Evolutionary conservation across 768 basidiomycete species (phyloP).

Genomic region (Tulasnella sp.): DNA sequence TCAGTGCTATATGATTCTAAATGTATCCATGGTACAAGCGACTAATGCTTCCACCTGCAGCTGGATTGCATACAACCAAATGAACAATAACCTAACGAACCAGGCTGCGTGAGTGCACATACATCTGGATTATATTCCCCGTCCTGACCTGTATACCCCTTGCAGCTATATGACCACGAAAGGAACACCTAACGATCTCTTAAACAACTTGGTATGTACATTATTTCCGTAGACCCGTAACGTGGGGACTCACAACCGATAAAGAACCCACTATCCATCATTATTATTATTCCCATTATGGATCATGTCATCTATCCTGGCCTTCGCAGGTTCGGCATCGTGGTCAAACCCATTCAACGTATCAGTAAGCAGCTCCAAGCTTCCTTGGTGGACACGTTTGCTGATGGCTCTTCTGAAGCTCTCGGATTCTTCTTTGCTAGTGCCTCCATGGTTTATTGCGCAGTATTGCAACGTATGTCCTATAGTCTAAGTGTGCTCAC

Average conservation of each 20-base stretch:
- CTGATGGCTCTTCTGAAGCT: too few relatives aligned
- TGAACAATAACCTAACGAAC: constrained; percentile 23
- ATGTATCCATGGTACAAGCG: too few relatives aligned
- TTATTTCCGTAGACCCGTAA: too few relatives aligned
- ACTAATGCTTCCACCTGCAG: too few relatives aligned
- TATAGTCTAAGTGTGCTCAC: neutral
- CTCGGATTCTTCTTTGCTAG: constrained; percentile 22
- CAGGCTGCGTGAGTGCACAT: constrained; percentile 22
- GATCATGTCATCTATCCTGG: constrained; percentile 24
- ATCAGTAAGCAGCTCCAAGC: too few relatives aligned
- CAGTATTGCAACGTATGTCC: constrained; percentile 11
- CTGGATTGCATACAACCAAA: constrained; percentile 15
- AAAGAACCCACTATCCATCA: neutral
- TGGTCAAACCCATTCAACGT: constrained; percentile 31
- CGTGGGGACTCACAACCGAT: too few relatives aligned
- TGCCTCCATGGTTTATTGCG: constrained; percentile 22
- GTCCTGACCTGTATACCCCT: neutral
- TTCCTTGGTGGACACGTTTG: too few relatives aligned
- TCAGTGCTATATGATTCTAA: too few relatives aligned
- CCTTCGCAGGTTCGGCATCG: constrained; percentile 25
- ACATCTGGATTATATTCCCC: neutral
- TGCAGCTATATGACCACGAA: constrained; percentile 19
- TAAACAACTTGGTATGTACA: constrained; percentile 24
- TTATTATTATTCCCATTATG: constrained; percentile 21
- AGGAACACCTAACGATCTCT: constrained; percentile 24